Percentiles rank a stretch among this genome's conserved stretches.
Conservation (phyloP, 2,329 filamentous ascomycete genomes). For the Phaeoacremonium minimum region DNA sequence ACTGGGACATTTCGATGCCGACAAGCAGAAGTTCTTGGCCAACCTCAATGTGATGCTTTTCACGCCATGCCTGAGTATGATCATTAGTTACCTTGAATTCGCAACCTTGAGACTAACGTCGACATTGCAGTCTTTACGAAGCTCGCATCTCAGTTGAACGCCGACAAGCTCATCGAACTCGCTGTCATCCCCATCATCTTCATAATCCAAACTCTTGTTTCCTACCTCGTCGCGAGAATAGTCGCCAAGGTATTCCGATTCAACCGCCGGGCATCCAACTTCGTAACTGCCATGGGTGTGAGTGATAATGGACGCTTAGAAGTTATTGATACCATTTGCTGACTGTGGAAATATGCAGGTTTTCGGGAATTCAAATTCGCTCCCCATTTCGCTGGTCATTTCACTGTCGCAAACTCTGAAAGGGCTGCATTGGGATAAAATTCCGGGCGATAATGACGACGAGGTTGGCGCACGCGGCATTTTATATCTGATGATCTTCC, state of each 20-base stretch:
- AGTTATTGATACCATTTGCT: too few relatives aligned
- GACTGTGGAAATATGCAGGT: slow-evolving; percentile 41
- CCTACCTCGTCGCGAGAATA: slow-evolving; percentile 68
- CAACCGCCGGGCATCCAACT: slow-evolving; percentile 82
- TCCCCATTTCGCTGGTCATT: slow-evolving; percentile 92
- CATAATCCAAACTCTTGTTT: slow-evolving; percentile 79
- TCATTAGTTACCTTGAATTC: slow-evolving; percentile 10
- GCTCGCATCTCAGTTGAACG: slow-evolving; percentile 87
- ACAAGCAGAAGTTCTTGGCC: slow-evolving; percentile 93
- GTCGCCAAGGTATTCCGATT: slow-evolving; percentile 77
- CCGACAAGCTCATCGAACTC: slow-evolving; percentile 83
- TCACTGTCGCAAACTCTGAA: slow-evolving; percentile 89
- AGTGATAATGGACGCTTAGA: too few relatives aligned
- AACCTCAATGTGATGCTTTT: slow-evolving; percentile 96
- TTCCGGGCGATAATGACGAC: slow-evolving; percentile 90
- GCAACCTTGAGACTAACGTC: too few relatives aligned
- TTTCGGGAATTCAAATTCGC: slow-evolving; percentile 96
- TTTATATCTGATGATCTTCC: slow-evolving; percentile 92
- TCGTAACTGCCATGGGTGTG: slow-evolving; percentile 89
- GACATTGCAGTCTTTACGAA: slow-evolving; percentile 90
- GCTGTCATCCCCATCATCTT: slow-evolving; percentile 96
- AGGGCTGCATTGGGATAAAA: slow-evolving; percentile 88
- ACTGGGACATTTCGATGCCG: slow-evolving; percentile 88
- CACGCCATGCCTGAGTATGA: slow-evolving; percentile 91
- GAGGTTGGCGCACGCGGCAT: slow-evolving; percentile 93